A percentile compares a stretch with the other conserved stretches of the same genome.
phyloP scores from a whole-genome alignment of 2,329 filamentous ascomycete genomes.

The Talaromyces sp. region DNA sequence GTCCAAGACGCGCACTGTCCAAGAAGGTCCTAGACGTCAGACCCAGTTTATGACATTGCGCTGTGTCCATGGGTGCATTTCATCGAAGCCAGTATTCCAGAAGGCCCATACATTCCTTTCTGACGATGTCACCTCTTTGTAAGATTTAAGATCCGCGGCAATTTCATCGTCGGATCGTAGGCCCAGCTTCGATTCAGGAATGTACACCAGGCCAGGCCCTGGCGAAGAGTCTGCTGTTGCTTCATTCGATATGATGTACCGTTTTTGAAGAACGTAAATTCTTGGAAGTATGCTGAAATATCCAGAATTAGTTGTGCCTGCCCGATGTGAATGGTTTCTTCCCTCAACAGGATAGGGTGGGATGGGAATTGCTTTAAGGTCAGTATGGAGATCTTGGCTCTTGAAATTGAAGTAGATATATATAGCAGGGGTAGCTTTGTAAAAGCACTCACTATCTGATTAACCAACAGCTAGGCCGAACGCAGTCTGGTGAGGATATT shows the following conservation, averaged over 20 bases:
- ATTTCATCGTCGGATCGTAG: conserved; percentile 23
- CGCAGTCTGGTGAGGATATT: background rate
- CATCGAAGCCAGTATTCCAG: conserved; percentile 38
- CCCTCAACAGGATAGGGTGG: background rate
- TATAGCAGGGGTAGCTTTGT: background rate
- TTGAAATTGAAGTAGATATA: background rate
- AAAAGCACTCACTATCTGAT: background rate
- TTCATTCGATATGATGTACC: background rate
- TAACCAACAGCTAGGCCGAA: background rate
- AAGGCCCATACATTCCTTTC: conserved; percentile 46
- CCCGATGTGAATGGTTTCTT: too few species aligned
- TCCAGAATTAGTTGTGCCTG: too few species aligned
- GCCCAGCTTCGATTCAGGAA: conserved; percentile 1
- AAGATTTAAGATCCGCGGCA: conserved; percentile 17
- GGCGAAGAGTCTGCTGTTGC: background rate
- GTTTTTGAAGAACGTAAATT: background rate
- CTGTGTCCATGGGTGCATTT: conserved; percentile 42
- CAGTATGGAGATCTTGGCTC: background rate
- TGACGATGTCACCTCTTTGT: conserved; percentile 31
- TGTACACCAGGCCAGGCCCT: conserved; percentile 7
- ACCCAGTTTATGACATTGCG: conserved; percentile 46
- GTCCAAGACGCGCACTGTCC: conserved; percentile 46
- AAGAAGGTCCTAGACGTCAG: conserved; percentile 38
- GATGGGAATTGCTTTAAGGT: background rate
- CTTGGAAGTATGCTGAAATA: too few species aligned